Percentiles rank a stretch among this genome's conserved stretches.
phyloP scores from a whole-genome alignment of 2,329 filamentous ascomycete species.

The Trichophyton mentagrophytes region DNA sequence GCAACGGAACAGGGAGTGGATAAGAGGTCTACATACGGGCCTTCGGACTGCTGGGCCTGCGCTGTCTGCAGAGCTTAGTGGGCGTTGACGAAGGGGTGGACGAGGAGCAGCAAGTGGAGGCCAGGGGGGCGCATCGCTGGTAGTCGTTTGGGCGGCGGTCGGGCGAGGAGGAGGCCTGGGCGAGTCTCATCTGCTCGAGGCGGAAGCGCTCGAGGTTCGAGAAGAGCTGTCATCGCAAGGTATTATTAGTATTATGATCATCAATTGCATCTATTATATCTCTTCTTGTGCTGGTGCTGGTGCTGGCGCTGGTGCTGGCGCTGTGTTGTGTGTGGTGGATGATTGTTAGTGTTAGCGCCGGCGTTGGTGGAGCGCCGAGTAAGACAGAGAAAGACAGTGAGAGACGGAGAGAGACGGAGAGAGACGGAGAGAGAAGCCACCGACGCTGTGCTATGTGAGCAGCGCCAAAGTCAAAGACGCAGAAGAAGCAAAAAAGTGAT shows the following conservation, averaged over 20 bases:
- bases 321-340: not conserved
- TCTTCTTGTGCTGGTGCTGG: no score
- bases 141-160: constrained; percentile 16
- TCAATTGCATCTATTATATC: not conserved
- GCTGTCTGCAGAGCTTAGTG: not conserved
- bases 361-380: not conserved
- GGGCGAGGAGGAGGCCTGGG: constrained; percentile 18
- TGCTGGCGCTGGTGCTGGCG: no score
- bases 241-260: not conserved
- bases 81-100: constrained; percentile 1
- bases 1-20: not conserved
- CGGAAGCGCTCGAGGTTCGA: constrained; percentile 30
- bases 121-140: not conserved
- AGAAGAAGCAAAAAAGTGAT: not conserved
- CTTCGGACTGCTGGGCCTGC: not conserved
- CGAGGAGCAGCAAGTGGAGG: not conserved
- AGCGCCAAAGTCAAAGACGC: not conserved
- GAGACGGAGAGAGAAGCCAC: not conserved
- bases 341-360: not conserved
- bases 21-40: not conserved
- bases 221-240: constrained; percentile 21
- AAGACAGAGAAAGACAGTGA: not conserved
- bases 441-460: not conserved
- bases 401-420: not conserved
- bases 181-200: constrained; percentile 22